A percentile compares a stretch with the other conserved stretches of the same genome.
These are phyloP conservation scores for Hypoxylon trugodes DNA, from an alignment of 495 filamentous ascomycete genomes.

Conservation along the genomic window DNA sequence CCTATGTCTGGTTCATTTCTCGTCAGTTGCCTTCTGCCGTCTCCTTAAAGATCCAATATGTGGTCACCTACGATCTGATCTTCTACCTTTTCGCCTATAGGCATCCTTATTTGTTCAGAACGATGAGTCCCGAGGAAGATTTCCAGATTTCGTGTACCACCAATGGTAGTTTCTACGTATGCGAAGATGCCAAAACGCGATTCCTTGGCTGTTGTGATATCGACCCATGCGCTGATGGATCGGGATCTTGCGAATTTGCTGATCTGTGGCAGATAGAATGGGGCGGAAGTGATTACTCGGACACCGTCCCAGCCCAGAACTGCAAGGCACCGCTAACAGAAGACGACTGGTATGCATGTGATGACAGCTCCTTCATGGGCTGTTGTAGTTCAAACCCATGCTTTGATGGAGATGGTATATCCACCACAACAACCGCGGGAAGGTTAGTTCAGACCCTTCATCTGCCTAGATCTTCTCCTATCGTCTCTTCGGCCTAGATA, in stretches of 20 bases:
- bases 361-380: slow-evolving; percentile 42
- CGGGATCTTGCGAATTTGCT: slow-evolving; percentile 35
- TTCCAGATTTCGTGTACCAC: too few relatives aligned
- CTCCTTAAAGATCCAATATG: too few relatives aligned
- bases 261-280: slow-evolving; percentile 35
- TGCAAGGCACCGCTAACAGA: not conserved
- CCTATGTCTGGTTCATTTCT: too few relatives aligned
- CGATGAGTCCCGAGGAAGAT: too few relatives aligned
- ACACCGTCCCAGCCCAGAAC: slow-evolving; percentile 31
- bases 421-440: not conserved
- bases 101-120: too few relatives aligned
- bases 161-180: slow-evolving; percentile 46
- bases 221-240: slow-evolving; percentile 45
- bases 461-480: too few relatives aligned
- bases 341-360: slow-evolving; percentile 43
- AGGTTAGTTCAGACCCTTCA: too few relatives aligned
- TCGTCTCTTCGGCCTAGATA: too few relatives aligned
- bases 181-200: slow-evolving; percentile 23
- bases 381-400: slow-evolving; percentile 47
- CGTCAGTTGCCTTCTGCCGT: too few relatives aligned
- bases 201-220: slow-evolving; percentile 49
- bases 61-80: too few relatives aligned
- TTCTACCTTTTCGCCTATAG: too few relatives aligned
- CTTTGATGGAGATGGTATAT: not conserved
- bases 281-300: slow-evolving; percentile 13